Percentiles rank a stretch among this genome's conserved stretches.
These are phyloP conservation scores for Naganishia sp. DNA, from an alignment of 1,284 basidiomycete species.

Conservation along the genomic window DNA sequence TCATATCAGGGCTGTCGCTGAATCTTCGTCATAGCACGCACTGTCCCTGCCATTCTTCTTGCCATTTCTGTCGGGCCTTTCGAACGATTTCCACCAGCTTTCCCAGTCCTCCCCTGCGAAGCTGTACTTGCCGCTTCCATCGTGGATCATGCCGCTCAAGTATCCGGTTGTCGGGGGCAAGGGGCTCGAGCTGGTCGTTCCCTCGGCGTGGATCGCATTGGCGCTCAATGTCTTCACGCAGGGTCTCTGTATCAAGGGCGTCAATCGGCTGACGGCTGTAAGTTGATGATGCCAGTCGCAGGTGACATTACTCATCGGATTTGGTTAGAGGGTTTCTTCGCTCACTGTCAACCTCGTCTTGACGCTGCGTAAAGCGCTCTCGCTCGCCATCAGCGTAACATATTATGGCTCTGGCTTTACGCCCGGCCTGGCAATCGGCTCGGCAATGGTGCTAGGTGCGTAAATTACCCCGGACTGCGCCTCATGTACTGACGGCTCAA, in stretches of 20 bases:
- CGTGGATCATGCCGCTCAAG: slow-evolving; percentile 35
- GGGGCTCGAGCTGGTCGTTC: slow-evolving; percentile 54
- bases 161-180: slow-evolving; percentile 28
- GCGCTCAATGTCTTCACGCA: slow-evolving; percentile 80
- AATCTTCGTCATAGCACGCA: slow-evolving; percentile 33
- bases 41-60: slow-evolving; percentile 68
- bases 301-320: neutral
- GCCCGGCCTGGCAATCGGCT: slow-evolving; percentile 46
- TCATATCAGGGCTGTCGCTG: slow-evolving; percentile 34
- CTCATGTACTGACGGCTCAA: neutral
- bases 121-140: slow-evolving; percentile 39
- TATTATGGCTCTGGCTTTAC: slow-evolving; percentile 49
- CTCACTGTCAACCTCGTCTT: slow-evolving; percentile 85
- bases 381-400: slow-evolving; percentile 64
- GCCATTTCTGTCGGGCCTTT: slow-evolving; percentile 63
- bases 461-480: neutral
- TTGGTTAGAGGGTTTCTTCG: slow-evolving; percentile 61
- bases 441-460: slow-evolving; percentile 50
- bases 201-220: slow-evolving; percentile 67
- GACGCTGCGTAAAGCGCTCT: slow-evolving; percentile 84
- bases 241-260: slow-evolving; percentile 84
- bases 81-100: slow-evolving; percentile 51
- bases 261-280: slow-evolving; percentile 73
- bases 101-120: slow-evolving; percentile 39
- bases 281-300: slow-evolving; percentile 29